Conservation (phyloP, 164 flowering plant genomes). For the Echeveria elegans region DNA sequence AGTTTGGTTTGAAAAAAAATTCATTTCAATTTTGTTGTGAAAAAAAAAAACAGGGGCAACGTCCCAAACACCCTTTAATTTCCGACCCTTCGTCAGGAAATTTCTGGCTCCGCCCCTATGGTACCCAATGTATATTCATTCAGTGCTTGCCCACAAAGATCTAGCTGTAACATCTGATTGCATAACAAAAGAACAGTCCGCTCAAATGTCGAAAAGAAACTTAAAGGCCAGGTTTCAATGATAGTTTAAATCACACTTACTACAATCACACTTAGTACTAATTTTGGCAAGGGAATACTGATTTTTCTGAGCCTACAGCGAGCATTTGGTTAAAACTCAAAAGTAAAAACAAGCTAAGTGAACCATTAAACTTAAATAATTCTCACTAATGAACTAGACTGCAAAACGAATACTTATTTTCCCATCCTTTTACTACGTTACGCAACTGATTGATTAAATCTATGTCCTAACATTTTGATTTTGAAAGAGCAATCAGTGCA, state of each 20-base stretch:
- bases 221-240: no score
- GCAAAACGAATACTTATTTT: no score
- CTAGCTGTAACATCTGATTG: conserved; percentile 20
- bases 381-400: not conserved
- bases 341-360: not conserved
- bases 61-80: no score
- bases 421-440: not conserved
- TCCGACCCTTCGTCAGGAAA: no score
- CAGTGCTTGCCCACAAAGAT: conserved; percentile 17
- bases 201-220: not conserved
- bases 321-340: not conserved
- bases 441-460: not conserved
- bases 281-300: no score
- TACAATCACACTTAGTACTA: no score
- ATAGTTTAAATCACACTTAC: no score
- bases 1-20: no score
- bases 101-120: no score
- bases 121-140: conserved; percentile 10
- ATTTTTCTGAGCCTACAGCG: not conserved
- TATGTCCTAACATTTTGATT: not conserved
- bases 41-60: no score
- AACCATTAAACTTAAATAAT: not conserved
- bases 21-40: no score
- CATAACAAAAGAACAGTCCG: conserved; percentile 4
- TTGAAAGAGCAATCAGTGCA: not conserved